phyloP scores from a whole-genome alignment of 169 alveolate genomes.

The Eimeria tenella region DNA sequence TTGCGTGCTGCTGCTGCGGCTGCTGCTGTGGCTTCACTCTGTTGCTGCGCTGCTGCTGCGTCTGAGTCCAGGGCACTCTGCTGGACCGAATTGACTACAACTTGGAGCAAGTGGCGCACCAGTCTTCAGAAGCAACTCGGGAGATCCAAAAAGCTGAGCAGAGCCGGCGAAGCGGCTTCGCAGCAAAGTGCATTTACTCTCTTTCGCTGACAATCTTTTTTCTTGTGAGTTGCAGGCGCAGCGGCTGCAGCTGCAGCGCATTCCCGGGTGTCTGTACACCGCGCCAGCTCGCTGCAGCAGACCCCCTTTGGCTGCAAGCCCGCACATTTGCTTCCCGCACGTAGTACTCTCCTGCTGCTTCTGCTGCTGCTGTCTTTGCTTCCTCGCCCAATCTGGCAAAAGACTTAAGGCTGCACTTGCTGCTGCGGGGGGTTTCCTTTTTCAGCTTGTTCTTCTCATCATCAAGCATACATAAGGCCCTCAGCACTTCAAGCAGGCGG shows the following conservation, averaged over 20 bases:
- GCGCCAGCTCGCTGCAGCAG: no score
- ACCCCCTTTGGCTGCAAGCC: no score
- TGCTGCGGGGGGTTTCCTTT: neutral
- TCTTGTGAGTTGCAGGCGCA: conserved; percentile 30
- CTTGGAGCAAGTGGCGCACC: conserved; percentile 78
- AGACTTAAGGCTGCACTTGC: no score
- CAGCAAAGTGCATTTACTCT: conserved; percentile 74
- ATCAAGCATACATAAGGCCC: conserved; percentile 70
- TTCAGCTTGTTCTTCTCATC: conserved; percentile 66
- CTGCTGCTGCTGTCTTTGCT: neutral
- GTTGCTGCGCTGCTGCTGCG: neutral
- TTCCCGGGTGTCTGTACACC: no score
- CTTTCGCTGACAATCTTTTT: conserved; percentile 65
- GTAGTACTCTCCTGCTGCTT: neutral
- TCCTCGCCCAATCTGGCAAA: neutral
- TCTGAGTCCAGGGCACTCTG: conserved; percentile 74
- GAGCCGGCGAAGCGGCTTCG: conserved; percentile 71
- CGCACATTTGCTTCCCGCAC: no score
- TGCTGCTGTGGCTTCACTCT: no score
- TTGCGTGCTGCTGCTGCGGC: no score
- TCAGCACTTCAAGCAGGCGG: neutral
- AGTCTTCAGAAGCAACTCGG: conserved; percentile 75
- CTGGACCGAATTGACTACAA: conserved; percentile 83
- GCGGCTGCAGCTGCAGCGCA: neutral
- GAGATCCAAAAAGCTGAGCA: conserved; percentile 79